Conservation (phyloP, 495 filamentous ascomycete genomes). For the Lasiosphaeria miniovina region DNA sequence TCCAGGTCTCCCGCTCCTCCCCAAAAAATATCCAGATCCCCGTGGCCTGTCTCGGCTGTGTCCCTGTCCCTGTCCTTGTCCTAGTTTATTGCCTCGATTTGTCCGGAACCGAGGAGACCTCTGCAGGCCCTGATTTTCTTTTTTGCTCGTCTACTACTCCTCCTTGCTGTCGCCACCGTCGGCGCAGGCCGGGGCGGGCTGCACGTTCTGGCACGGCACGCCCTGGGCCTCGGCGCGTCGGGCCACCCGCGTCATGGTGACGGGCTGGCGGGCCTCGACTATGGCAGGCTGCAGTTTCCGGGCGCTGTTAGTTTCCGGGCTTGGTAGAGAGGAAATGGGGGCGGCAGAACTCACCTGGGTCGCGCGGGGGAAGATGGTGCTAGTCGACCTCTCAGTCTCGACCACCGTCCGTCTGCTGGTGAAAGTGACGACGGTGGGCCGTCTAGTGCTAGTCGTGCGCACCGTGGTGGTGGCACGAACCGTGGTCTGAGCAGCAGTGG, state of each 20-base stretch:
- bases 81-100: too few relatives aligned
- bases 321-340: background rate
- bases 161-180: too few relatives aligned
- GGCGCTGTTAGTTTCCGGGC: background rate
- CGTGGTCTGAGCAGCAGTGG: background rate
- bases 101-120: too few relatives aligned
- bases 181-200: too few relatives aligned
- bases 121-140: too few relatives aligned
- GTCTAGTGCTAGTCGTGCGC: background rate
- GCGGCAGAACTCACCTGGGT: background rate
- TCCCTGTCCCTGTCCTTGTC: too few relatives aligned
- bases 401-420: slow-evolving; percentile 7
- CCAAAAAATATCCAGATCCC: too few relatives aligned
- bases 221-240: background rate
- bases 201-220: too few relatives aligned
- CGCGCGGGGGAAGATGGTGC: background rate
- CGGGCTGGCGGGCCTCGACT: background rate
- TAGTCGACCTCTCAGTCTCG: slow-evolving; percentile 1
- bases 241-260: background rate
- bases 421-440: slow-evolving; percentile 2
- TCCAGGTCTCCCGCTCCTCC: too few relatives aligned
- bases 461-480: background rate
- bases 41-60: too few relatives aligned
- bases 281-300: background rate
- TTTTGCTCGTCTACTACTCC: too few relatives aligned